Base-by-base conservation (phyloP, 257 asterid genomes). In the Agastache rugosa region DNA sequence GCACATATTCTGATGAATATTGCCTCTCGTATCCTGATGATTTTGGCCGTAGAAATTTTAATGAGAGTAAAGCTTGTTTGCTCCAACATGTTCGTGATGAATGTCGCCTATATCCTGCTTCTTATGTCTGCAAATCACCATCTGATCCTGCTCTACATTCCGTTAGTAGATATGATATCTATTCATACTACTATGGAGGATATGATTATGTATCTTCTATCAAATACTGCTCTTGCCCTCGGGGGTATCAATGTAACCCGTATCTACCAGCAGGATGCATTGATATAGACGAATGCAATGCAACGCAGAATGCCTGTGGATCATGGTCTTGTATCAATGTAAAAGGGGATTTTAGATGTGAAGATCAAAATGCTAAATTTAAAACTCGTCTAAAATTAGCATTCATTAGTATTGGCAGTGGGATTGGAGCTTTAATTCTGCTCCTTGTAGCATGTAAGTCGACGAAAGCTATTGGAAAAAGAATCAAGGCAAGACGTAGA, bases 211-310 rank as follows among this genome's bases (percentile, higher is more conserved):
- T n/a, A n/a, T n/a, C n/a, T n/a, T n/a, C n/a, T n/a, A n/a, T n/a
- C n/a, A n/a, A 5, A 35, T 39, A 42, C 1, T 81, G 85, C 47
- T 0, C 2, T n/a, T 77, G 85, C 42, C 0, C 0, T 0, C 0
- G 0, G 0, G 83, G 85, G 3, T 78, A n/a, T 27, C 76, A 74
- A 65, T 83, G 80, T 22, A 82, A 78, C 29, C 80, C 85, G 0
- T 82, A 82, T 62, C 9, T 82, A 41, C 25, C 12, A 1, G 67
- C 20, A 15, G 83, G 86, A 27, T 78, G 79, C 61, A 31, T 1
- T 3, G 74, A 66, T 35, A 35, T 35, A 35, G 41, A 35, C 41
- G 41, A 35, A 8, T 35, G 41, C 41, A 35, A 35, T 3, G 7
- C 4, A 35, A 35, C 41, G 7, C 41, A 35, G 0, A 8, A 1